Percentiles rank a stretch among this genome's conserved stretches.
Evolutionary conservation across 148 eudicot genomes (phyloP).

Genomic region (Tetragonia tetragonoides): DNA sequence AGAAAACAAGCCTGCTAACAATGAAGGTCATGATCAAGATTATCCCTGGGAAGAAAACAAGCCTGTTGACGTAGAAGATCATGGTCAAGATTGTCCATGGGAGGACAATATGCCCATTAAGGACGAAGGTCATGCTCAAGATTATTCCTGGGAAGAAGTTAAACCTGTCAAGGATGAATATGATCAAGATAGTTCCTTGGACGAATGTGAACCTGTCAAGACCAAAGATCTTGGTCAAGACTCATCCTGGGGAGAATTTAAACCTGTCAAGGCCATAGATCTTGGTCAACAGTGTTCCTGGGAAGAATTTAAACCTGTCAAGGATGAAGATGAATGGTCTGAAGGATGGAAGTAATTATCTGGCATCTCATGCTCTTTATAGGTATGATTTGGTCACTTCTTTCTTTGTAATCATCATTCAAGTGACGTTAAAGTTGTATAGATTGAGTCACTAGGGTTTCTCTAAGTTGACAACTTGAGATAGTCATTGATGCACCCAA

Average conservation of each 20-base stretch:
- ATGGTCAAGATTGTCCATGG: not conserved
- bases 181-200: not conserved
- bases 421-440: too few species aligned
- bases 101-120: not conserved
- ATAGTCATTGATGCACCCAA: too few species aligned
- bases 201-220: not conserved
- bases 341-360: slow-evolving; percentile 52
- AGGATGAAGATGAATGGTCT: slow-evolving; percentile 53
- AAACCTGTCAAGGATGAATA: slow-evolving; percentile 27
- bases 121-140: slow-evolving; percentile 1
- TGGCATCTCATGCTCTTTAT: too few species aligned
- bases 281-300: slow-evolving; percentile 6
- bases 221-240: not conserved
- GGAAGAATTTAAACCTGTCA: slow-evolving; percentile 25
- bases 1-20: slow-evolving; percentile 10
- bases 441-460: too few species aligned
- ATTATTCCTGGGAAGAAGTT: not conserved
- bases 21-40: not conserved
- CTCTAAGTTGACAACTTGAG: too few species aligned
- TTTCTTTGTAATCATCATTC: too few species aligned
- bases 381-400: too few species aligned
- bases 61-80: too few species aligned
- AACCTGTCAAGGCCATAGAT: not conserved
- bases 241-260: slow-evolving; percentile 1
- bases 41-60: not conserved